Conservation (phyloP, 1,284 basidiomycete genomes). For the Caloboletus firmus region DNA sequence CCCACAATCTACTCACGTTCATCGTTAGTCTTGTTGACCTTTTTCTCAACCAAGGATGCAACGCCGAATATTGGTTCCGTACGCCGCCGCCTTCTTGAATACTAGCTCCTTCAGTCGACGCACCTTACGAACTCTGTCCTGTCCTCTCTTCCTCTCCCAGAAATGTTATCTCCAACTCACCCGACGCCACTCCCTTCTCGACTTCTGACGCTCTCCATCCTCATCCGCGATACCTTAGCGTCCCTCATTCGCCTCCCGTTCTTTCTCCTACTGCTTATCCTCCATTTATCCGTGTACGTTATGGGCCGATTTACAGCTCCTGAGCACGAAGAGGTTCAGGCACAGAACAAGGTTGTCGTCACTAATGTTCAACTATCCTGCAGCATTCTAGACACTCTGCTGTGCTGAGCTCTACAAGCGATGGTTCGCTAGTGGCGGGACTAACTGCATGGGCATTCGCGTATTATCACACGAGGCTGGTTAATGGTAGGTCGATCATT, state of each 20-base stretch:
- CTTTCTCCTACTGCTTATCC: constrained; percentile 79
- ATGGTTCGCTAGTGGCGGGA: constrained; percentile 53
- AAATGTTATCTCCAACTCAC: constrained; percentile 73
- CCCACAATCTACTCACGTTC: constrained; percentile 29
- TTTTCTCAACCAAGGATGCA: constrained; percentile 72
- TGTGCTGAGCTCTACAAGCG: constrained; percentile 66
- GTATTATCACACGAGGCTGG: constrained; percentile 77
- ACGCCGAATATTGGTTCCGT: constrained; percentile 60
- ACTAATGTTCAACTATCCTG: constrained; percentile 75
- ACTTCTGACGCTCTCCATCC: constrained; percentile 72
- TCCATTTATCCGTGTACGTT: constrained; percentile 82
- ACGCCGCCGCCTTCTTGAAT: constrained; percentile 74
- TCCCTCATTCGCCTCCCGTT: constrained; percentile 79
- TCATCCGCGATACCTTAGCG: constrained; percentile 75
- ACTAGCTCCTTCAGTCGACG: constrained; percentile 83
- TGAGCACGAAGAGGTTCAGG: constrained; percentile 87
- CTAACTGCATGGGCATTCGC: constrained; percentile 69
- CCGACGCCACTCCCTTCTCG: constrained; percentile 77
- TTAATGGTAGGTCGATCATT: constrained; percentile 58
- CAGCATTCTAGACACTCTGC: constrained; percentile 81
- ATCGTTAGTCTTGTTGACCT: constrained; percentile 70
- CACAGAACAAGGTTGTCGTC: constrained; percentile 87
- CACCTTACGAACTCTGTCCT: constrained; percentile 82
- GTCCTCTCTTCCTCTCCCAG: constrained; percentile 75
- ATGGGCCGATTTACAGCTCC: constrained; percentile 76